Base-by-base conservation (phyloP, 2,329 filamentous ascomycete species). In the Penicillium sp. region DNA sequence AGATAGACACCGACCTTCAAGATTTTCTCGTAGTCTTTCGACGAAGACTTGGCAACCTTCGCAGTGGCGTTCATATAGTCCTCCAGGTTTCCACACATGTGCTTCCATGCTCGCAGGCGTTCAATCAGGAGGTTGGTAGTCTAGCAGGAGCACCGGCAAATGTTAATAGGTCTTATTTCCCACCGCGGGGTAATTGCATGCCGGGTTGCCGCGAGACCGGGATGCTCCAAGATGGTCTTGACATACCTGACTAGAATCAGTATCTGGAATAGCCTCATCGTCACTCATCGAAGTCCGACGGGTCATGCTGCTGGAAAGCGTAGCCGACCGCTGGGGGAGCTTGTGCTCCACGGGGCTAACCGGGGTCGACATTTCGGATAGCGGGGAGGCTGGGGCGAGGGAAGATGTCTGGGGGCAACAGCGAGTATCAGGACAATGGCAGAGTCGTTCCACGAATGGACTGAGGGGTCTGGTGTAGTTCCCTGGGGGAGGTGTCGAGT, bases 21-120 rank as follows among this genome's bases (percentile, higher is more conserved):
- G 9, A 94, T 87, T 76, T 90, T 93, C 79, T 97, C 92, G 69
- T 96, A 96, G 74, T 97, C 93, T 79, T 96, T 97, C 51, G 91
- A 87, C 65, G 96, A 89, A 10, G 85, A 83, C 70, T 87, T 88
- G 70, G 97, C 88, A 54, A 91, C 81, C 81, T 93, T 97, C 74
- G 96, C 92, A 3, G 92, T 90, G 6, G 89, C 87, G 26, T 79
- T 80, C 67, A 97, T 82, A 73, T 97, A 99, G 48, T 96, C 91
- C 75, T 97, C 92, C 44, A 99, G 82, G 70, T 96, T 93, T 52
- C 82, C 90, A 59, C 92, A 90, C 57, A 92, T 91, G 73, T 97
- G 93, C 74, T 97, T 97, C 92, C 92, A 99, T 43, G 94, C 94
- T 67, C 90, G 89, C 57, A 99, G 82, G 61, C 94, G 87, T 79